Base-by-base conservation (phyloP, 345 rosid genomes). In the Eucalyptus tenuipes region DNA sequence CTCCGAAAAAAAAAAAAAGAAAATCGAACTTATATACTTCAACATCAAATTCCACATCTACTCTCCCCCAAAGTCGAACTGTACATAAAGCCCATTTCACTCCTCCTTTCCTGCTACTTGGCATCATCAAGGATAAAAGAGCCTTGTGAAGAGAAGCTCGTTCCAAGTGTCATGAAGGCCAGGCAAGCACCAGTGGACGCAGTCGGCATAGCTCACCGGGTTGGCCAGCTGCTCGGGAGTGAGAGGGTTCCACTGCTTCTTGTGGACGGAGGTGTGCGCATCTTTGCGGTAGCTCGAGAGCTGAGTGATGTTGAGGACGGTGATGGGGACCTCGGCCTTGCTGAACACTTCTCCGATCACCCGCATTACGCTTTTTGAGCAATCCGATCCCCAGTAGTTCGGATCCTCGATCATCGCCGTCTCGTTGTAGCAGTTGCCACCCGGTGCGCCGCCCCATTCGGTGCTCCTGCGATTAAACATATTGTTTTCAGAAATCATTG, bases 161-260 rank as follows among this genome's bases (percentile, higher is more conserved):
- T 97, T 97, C 99, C 99, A 96, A 1, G 96, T 96, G 87, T 97
- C 99, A 15, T 98, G 99, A 55, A 97, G 88, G 16, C 99, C 99
- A 2, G 99, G 99, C 47, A 97, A 96, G 87, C 99, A 97, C 99
- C 99, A 97, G 75, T 97, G 99, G 89, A 97, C 96, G 88, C 99
- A 97, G 89, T 97, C 99, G 3, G 99, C 99, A 16, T 93, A 97
- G 3, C 94, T 96, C 48, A 94, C 92, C 0, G 98, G 99, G 86
- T 97, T 95, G 13, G 96, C 98, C 90, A 94, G 89, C 87, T 97
- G 99, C 61, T 95, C 96, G 7, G 95, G 93, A 3, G 98, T 94
- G 47, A 96, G 89, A 92, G 94, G 92, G 89, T 96, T 96, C 89
- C 99, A 99, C 90, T 97, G 97, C 7, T 96, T 94, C 52, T 99